phyloP scores from a whole-genome alignment of 169 alveolate genomes.

The Fabrea salina region DNA sequence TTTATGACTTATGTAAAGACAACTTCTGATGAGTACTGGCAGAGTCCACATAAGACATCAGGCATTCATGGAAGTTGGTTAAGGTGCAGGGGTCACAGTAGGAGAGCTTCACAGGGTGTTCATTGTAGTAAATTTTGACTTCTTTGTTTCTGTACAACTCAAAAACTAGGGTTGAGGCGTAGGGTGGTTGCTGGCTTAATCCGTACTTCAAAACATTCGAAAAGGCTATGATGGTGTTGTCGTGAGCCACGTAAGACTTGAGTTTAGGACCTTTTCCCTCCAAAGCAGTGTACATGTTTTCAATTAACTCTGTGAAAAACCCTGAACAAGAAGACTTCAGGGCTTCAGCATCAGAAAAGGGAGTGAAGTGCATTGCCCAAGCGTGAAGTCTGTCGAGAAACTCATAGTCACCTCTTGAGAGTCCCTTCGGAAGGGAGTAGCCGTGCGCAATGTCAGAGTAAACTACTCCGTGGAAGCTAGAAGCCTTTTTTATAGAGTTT shows the following conservation, averaged over 20 bases:
- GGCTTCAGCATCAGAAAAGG: not conserved
- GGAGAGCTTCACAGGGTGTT: no score
- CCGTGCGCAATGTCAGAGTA: not conserved
- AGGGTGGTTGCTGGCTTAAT: not conserved
- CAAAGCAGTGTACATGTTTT: not conserved
- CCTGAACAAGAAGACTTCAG: not conserved
- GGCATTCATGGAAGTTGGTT: no score
- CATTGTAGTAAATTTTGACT: not conserved
- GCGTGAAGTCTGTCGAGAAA: not conserved
- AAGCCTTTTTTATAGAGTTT: not conserved
- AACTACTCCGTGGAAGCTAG: not conserved
- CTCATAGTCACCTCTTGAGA: not conserved
- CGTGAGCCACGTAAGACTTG: not conserved
- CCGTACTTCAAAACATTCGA: not conserved
- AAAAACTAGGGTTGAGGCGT: not conserved
- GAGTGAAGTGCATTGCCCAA: not conserved
- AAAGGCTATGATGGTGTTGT: not conserved
- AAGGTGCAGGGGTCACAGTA: no score
- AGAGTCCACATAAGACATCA: no score
- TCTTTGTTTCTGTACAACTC: not conserved
- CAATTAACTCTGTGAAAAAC: not conserved
- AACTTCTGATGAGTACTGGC: no score
- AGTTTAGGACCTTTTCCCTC: not conserved
- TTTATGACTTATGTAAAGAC: no score
- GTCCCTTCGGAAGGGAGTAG: not conserved